Base-by-base conservation (phyloP, 345 rosid genomes). In the Conringia planisiliqua region DNA sequence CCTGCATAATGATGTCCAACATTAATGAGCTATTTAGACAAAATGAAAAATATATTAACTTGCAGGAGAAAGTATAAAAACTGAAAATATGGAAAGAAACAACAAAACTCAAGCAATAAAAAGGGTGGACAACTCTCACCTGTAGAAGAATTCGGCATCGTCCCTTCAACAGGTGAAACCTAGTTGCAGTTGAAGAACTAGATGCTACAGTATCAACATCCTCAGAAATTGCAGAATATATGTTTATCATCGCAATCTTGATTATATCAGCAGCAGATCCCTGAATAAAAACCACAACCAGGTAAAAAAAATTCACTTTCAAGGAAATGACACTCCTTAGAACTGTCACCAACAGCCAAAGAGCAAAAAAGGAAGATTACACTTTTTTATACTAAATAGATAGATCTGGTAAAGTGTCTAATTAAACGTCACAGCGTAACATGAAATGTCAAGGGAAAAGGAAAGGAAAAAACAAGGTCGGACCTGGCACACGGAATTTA, bases 191-290 rank as follows among this genome's bases (percentile, higher is more conserved):
- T 67, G 81, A 59, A 79, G 85, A 78, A 78, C 74, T 81, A 72
- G 84, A 68, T 55, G 67, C 85, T 70, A 73, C 67, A 36, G 27
- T 52, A 38, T 79, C 77, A 76, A 61, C 79, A 60, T 85, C 86
- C 71, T 79, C 90, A 80, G 70, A 82, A 67, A 91, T 83, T 24
- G 85, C 78, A 8, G 85, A 78, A 81, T 91, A 79, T 68, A 94
- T 81, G 39, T 85, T 89, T 73, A 91, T 85, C 98, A 88, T 94
- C 11, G 97, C 98, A 71, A 90, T 87, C 87, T 94, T 94, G 74
- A 94, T 94, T 76, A 91, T 83, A 75, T 94, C 98, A 67, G 98
- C 98, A 71, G 97, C 97, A 77, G 97, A 94, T 30, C 97, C 98
- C 97, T 94, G 79, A 20, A 43, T 61, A 78, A 70, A 50, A 72